These are phyloP conservation scores for Chloranthus sessilifolius DNA, from an alignment of 164 flowering plant genomes.

Conservation along the genomic window DNA sequence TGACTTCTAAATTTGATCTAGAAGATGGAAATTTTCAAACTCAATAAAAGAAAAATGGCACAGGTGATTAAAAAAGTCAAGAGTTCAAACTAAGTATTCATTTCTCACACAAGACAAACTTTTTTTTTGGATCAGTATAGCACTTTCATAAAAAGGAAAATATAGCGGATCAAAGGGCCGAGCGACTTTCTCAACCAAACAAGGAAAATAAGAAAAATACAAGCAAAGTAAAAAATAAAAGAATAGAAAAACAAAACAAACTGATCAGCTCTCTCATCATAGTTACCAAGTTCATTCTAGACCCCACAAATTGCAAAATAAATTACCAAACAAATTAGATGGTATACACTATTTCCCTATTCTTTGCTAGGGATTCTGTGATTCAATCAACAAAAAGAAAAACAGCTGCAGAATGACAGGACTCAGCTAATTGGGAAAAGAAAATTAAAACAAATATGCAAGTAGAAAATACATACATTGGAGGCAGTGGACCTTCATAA, in stretches of 20 bases:
- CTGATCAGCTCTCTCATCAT: neutral
- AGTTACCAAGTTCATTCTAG: neutral
- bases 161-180: too few species aligned
- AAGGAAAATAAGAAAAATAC: neutral
- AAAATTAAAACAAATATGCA: neutral
- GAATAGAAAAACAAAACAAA: neutral
- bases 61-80: too few species aligned
- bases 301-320: neutral
- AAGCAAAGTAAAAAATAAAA: neutral
- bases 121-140: too few species aligned
- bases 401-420: neutral
- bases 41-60: too few species aligned
- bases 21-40: too few species aligned
- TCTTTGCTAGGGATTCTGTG: neutral
- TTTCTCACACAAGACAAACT: too few species aligned
- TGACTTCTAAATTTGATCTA: too few species aligned
- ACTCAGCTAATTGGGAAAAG: neutral
- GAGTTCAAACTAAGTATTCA: too few species aligned
- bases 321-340: too few species aligned
- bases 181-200: too few species aligned
- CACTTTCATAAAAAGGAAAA: too few species aligned
- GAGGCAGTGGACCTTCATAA: conserved; percentile 40
- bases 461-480: conserved; percentile 28
- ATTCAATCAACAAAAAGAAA: neutral
- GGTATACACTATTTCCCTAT: neutral